phyloP scores from a whole-genome alignment of 129 eudicot species.

The Cynara cardunculus region DNA sequence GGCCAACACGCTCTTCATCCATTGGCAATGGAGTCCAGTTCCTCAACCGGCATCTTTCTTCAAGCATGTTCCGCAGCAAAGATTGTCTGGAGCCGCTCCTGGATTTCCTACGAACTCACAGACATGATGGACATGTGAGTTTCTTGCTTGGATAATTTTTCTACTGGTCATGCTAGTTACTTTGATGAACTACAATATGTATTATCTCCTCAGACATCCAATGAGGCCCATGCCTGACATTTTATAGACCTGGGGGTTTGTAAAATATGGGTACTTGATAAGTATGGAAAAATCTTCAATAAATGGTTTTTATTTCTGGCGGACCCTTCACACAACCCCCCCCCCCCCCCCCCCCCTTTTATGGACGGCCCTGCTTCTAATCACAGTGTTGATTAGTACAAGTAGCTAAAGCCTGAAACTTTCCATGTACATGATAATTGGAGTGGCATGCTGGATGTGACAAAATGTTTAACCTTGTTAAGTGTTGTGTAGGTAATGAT shows the following conservation, averaged over 20 bases:
- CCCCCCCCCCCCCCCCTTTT: background rate
- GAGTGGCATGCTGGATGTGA: background rate
- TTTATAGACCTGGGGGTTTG: background rate
- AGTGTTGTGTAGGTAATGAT: slow-evolving; percentile 58
- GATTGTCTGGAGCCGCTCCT: slow-evolving; percentile 92
- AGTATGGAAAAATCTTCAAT: background rate
- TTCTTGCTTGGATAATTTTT: slow-evolving; percentile 3
- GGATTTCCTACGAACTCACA: slow-evolving; percentile 78
- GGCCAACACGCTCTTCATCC: slow-evolving; percentile 80
- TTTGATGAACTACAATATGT: background rate
- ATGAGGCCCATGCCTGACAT: background rate
- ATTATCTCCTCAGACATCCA: background rate
- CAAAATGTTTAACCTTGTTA: slow-evolving; percentile 10
- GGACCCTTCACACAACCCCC: background rate
- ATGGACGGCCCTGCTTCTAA: background rate
- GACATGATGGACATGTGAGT: slow-evolving; percentile 81
- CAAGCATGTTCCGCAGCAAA: slow-evolving; percentile 88
- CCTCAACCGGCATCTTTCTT: slow-evolving; percentile 93
- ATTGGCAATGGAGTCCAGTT: slow-evolving; percentile 97
- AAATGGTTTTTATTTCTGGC: background rate
- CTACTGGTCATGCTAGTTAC: slow-evolving; percentile 7
- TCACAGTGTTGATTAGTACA: background rate
- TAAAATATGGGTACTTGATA: background rate
- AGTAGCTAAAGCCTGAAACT: background rate
- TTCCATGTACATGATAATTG: background rate